Conservation (phyloP, 2,329 filamentous ascomycete genomes). For the Scleromitrula shiraiana region DNA sequence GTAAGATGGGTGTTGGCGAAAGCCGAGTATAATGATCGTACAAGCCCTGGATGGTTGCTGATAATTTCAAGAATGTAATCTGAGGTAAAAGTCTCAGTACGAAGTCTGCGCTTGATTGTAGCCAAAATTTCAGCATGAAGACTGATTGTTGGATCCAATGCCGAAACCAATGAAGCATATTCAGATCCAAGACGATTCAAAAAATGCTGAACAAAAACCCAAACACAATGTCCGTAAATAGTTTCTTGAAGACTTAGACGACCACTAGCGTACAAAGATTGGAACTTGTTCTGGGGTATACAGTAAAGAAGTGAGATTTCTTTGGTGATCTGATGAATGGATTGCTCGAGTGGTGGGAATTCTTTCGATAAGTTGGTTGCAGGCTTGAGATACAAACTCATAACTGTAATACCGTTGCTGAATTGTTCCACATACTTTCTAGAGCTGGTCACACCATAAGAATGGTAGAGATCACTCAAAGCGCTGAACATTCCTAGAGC, state of each 20-base stretch:
- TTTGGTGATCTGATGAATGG: constrained; percentile 98
- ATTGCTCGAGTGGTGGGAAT: constrained; percentile 78
- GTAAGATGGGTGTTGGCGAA: constrained; percentile 81
- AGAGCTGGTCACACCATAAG: constrained; percentile 93
- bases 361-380: constrained; percentile 48
- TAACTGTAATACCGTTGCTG: constrained; percentile 94
- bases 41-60: constrained; percentile 76
- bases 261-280: constrained; percentile 77
- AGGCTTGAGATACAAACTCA: constrained; percentile 87
- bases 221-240: constrained; percentile 93
- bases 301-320: constrained; percentile 96
- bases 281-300: constrained; percentile 94
- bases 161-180: constrained; percentile 76
- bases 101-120: constrained; percentile 90
- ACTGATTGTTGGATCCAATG: constrained; percentile 74
- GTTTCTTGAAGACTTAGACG: constrained; percentile 90
- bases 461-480: constrained; percentile 93
- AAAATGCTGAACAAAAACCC: constrained; percentile 98
- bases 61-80: constrained; percentile 99
- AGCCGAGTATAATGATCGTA: constrained; percentile 80
- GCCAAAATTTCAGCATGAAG: constrained; percentile 74
- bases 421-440: constrained; percentile 99
- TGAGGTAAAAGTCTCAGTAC: constrained; percentile 94
- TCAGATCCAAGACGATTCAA: constrained; percentile 85
- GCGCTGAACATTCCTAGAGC: constrained; percentile 92